Conservation (phyloP, 305 asterid genomes). For the Fraxinus floribunda region DNA sequence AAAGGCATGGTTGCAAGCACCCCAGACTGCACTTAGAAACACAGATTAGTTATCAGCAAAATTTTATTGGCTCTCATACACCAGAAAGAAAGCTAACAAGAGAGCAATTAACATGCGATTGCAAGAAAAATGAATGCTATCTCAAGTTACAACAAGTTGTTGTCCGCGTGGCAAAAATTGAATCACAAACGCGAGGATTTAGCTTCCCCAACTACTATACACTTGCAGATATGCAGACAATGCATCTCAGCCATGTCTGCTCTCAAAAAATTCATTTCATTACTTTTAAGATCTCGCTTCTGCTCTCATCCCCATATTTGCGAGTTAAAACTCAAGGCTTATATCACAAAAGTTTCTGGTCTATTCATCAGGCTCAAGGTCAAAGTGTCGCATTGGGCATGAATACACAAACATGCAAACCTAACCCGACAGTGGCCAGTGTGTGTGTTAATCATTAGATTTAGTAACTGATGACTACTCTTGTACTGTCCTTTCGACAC, state of each 20-base stretch:
- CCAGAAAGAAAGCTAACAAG: neutral
- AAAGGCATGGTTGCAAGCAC: conserved; percentile 87
- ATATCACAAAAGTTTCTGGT: neutral
- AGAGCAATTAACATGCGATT: neutral
- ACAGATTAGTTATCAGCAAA: neutral
- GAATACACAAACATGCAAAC: neutral
- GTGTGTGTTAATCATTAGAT: neutral
- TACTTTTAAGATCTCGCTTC: no score
- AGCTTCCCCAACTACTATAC: neutral
- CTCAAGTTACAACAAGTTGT: neutral
- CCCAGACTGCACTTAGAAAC: conserved; percentile 56
- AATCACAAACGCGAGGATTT: neutral
- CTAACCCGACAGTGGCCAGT: neutral
- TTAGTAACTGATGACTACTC: neutral
- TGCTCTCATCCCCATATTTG: no score
- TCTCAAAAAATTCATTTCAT: no score
- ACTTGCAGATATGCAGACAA: neutral
- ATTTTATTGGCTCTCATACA: neutral
- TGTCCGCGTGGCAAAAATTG: neutral
- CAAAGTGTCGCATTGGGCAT: no score
- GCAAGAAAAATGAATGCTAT: neutral
- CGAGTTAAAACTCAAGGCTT: no score
- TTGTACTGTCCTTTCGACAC: neutral
- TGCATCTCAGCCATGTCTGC: no score
- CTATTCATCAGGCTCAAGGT: neutral